phyloP scores from a whole-genome alignment of 2,329 filamentous ascomycete genomes.

The Penicillium sp. region DNA sequence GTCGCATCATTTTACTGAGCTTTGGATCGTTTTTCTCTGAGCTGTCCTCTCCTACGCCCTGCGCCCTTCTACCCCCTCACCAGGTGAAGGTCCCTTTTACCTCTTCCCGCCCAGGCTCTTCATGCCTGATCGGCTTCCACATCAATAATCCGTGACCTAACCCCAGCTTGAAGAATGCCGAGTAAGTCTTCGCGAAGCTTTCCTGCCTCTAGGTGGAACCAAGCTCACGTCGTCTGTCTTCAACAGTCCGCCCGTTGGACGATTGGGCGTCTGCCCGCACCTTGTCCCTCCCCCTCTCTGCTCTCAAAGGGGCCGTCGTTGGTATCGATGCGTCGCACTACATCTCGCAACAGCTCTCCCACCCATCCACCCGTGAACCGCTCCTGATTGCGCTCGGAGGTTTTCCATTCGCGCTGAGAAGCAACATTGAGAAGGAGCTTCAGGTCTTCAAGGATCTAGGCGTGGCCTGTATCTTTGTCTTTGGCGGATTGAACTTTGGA shows the following conservation, averaged over 20 bases:
- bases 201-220: slow-evolving; percentile 1
- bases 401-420: slow-evolving; percentile 76
- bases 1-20: slow-evolving; percentile 14
- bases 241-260: slow-evolving; percentile 57
- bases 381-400: slow-evolving; percentile 89
- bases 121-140: slow-evolving; percentile 36
- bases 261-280: slow-evolving; percentile 61
- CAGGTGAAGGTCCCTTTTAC: slow-evolving; percentile 4
- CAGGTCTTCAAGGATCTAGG: slow-evolving; percentile 70
- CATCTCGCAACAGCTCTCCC: slow-evolving; percentile 76
- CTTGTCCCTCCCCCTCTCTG: slow-evolving; percentile 66
- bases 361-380: slow-evolving; percentile 75
- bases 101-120: slow-evolving; percentile 24
- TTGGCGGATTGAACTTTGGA: slow-evolving; percentile 82
- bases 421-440: slow-evolving; percentile 77
- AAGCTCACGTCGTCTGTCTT: slow-evolving; percentile 11
- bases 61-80: background rate
- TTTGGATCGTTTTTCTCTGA: background rate
- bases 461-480: slow-evolving; percentile 85
- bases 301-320: slow-evolving; percentile 75
- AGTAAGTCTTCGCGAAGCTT: slow-evolving; percentile 35
- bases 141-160: slow-evolving; percentile 27
- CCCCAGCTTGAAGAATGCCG: slow-evolving; percentile 41
- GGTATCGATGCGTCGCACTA: slow-evolving; percentile 92
- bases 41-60: background rate